Evolutionary conservation across 192 early-diverging fungal species (phyloP).

Genomic region (Backusella tarrabulga): DNA sequence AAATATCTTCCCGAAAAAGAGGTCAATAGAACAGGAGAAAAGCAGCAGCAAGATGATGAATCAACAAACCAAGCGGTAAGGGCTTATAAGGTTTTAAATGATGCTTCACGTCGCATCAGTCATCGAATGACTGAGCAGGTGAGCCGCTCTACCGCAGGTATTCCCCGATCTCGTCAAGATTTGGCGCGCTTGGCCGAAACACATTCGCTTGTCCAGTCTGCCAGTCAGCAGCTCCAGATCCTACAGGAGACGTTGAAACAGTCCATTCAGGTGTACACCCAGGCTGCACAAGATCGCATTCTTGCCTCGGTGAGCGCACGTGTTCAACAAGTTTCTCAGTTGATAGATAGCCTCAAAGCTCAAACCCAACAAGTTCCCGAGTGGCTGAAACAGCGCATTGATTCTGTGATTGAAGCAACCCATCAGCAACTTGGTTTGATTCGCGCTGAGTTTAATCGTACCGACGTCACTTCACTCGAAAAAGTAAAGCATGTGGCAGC

Average conservation of each 20-base stretch:
- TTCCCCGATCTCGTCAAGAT: conserved; percentile 28
- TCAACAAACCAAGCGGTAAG: conserved; percentile 32
- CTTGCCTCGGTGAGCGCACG: conserved; percentile 24
- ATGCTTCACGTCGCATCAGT: conserved; percentile 30
- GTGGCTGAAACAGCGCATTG: conserved; percentile 41
- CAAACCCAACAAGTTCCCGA: conserved; percentile 45
- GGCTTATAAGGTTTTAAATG: conserved; percentile 25
- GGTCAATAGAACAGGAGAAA: neutral
- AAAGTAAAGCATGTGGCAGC: conserved; percentile 53
- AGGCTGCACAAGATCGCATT: conserved; percentile 22
- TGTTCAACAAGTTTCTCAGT: conserved; percentile 31
- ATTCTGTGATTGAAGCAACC: conserved; percentile 41
- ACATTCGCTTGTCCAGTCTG: conserved; percentile 15
- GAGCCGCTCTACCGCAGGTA: conserved; percentile 13
- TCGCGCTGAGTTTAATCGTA: conserved; percentile 38
- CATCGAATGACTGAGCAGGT: conserved; percentile 29
- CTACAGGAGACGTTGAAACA: conserved; percentile 23
- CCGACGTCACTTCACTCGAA: conserved; percentile 43
- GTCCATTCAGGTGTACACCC: conserved; percentile 22
- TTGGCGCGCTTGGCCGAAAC: conserved; percentile 22
- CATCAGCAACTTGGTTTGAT: conserved; percentile 45
- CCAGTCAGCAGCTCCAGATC: conserved; percentile 14
- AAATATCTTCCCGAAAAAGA: conserved; percentile 33
- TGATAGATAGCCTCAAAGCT: conserved; percentile 43
- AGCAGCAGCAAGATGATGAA: neutral